Conservation (phyloP, 139 green algal genomes). For the Mesotaenium endlicherianum region DNA sequence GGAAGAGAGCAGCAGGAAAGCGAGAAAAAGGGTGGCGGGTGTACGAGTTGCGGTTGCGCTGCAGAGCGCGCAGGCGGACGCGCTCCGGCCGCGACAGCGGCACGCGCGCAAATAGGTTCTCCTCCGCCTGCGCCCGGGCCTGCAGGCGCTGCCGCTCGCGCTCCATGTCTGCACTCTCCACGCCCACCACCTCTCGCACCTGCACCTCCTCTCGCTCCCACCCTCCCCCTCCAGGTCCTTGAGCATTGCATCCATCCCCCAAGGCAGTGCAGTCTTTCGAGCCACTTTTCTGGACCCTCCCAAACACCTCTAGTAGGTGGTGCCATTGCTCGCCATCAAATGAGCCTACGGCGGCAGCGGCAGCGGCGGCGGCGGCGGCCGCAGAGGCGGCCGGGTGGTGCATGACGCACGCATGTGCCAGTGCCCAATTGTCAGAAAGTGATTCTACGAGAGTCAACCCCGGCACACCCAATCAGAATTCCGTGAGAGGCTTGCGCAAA, state of each 20-base stretch:
- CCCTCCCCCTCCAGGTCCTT: too few species aligned
- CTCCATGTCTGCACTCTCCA: constrained; percentile 29
- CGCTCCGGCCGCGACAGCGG: constrained; percentile 66
- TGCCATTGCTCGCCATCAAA: too few species aligned
- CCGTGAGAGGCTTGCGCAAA: neutral
- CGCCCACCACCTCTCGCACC: constrained; percentile 43
- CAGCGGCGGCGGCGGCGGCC: neutral
- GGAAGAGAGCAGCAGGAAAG: neutral
- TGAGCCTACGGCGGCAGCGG: neutral
- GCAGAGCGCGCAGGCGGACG: constrained; percentile 67
- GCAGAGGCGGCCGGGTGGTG: neutral
- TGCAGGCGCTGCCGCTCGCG: constrained; percentile 69
- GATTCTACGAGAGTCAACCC: neutral
- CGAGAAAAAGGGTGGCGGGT: neutral
- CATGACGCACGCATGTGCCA: neutral
- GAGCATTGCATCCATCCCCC: too few species aligned
- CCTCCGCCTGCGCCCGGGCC: constrained; percentile 74
- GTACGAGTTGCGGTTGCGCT: constrained; percentile 7
- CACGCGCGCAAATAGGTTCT: constrained; percentile 79
- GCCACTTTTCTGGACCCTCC: too few species aligned
- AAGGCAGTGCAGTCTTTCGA: too few species aligned
- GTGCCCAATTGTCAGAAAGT: neutral
- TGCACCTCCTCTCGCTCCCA: constrained; percentile 78
- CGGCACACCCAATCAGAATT: too few species aligned
- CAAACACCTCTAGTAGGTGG: too few species aligned